phyloP scores from a whole-genome alignment of 768 basidiomycete genomes.

The Rhizopogon vesiculosus region DNA sequence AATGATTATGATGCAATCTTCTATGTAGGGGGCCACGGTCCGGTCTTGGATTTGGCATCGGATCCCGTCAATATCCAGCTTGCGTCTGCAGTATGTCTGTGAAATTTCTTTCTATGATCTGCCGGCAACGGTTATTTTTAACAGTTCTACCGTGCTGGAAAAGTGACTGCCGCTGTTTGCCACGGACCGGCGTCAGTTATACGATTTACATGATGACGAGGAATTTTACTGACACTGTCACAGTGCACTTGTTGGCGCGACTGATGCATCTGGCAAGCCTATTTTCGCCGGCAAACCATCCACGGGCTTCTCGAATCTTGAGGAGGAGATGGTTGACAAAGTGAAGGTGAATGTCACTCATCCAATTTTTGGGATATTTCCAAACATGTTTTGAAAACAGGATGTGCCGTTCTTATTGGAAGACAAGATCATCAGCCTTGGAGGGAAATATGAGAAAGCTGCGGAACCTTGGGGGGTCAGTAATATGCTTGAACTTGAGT shows the following conservation, averaged over 20 bases:
- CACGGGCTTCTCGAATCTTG: conserved; percentile 70
- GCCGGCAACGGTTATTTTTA: not conserved
- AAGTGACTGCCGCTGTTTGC: conserved; percentile 70
- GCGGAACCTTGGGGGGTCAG: conserved; percentile 52
- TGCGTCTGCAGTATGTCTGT: conserved; percentile 43
- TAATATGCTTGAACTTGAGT: conserved; percentile 8
- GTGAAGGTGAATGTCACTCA: conserved; percentile 33
- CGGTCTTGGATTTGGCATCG: conserved; percentile 63
- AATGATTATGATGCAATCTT: conserved; percentile 70
- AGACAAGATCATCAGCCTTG: conserved; percentile 54
- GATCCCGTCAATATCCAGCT: conserved; percentile 56
- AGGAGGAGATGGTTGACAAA: conserved; percentile 48
- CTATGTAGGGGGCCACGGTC: conserved; percentile 78
- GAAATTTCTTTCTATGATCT: not conserved
- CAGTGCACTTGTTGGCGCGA: conserved; percentile 55
- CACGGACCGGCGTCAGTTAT: conserved; percentile 62
- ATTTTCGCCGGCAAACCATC: conserved; percentile 55
- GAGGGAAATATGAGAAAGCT: conserved; percentile 63
- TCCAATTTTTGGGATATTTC: not conserved
- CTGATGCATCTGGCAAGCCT: conserved; percentile 52
- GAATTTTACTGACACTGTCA: not conserved
- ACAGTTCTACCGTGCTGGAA: conserved; percentile 65
- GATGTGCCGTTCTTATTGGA: conserved; percentile 73
- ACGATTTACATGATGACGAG: not conserved
- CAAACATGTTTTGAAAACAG: conserved; percentile 17